These are phyloP conservation scores for Asterella californica DNA, from an alignment of 225 moss, liverwort and hornwort species.

Conservation along the genomic window DNA sequence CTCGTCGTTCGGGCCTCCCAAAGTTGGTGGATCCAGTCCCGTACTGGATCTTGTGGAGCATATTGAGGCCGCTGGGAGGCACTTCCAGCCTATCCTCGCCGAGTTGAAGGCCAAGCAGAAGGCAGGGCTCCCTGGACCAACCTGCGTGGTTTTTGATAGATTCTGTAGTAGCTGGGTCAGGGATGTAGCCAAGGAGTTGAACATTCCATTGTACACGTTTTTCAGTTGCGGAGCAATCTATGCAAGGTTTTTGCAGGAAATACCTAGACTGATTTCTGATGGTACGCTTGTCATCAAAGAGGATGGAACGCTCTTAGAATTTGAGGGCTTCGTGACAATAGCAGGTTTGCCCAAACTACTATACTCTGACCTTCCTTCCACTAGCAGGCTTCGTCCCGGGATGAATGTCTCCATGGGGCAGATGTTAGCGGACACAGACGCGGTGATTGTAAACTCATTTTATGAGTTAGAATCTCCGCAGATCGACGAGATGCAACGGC, in stretches of 20 bases:
- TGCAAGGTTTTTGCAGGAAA: background rate
- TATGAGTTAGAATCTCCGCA: background rate
- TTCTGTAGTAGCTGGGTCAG: background rate
- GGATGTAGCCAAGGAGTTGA: conserved; percentile 11
- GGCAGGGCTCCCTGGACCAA: background rate
- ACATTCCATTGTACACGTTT: conserved; percentile 7
- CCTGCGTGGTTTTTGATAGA: background rate
- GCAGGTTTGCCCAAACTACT: background rate
- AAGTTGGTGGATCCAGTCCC: no score
- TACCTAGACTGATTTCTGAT: background rate
- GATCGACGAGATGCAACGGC: background rate
- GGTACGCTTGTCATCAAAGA: background rate
- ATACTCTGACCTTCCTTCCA: background rate
- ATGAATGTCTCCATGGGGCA: background rate
- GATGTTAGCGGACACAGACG: background rate
- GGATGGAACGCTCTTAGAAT: background rate
- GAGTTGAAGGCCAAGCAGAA: background rate
- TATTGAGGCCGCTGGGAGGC: background rate
- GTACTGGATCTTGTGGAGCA: background rate
- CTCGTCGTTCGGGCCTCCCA: background rate
- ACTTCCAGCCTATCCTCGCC: background rate
- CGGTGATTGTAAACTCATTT: background rate
- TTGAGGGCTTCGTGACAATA: conserved; percentile 2
- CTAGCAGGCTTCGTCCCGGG: no score
- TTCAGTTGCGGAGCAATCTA: conserved; percentile 4